Conservation (phyloP, 345 rosid species). For the Lagerstroemia speciosa region DNA sequence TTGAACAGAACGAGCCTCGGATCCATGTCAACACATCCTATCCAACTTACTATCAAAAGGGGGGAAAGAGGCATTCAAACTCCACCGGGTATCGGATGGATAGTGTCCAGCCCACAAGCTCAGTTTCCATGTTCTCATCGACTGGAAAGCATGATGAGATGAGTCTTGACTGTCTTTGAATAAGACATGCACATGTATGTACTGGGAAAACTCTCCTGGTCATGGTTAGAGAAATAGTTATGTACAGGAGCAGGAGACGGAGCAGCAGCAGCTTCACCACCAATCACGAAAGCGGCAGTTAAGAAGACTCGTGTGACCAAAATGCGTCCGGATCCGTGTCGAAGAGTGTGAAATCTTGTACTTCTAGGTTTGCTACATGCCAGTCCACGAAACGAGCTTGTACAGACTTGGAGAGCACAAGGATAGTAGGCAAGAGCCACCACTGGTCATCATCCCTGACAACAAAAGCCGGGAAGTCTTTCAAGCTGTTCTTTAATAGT, state of each 20-base stretch:
- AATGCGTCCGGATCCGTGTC: constrained; percentile 82
- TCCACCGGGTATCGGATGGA: not conserved
- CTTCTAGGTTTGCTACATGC: constrained; percentile 90
- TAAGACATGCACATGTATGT: constrained; percentile 1
- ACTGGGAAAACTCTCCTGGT: not conserved
- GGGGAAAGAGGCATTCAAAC: not conserved
- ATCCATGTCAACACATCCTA: not conserved
- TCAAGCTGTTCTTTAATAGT: too few species aligned
- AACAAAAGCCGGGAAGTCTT: not conserved
- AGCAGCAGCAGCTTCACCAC: not conserved
- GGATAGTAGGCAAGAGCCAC: constrained; percentile 86
- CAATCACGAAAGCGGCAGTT: constrained; percentile 12
- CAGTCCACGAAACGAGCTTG: constrained; percentile 88
- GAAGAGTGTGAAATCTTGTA: constrained; percentile 68
- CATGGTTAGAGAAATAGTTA: not conserved
- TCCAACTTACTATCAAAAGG: not conserved
- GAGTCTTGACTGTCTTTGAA: not conserved
- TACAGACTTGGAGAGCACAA: constrained; percentile 50
- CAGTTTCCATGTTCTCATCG: not conserved
- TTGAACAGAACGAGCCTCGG: too few species aligned
- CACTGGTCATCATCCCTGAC: constrained; percentile 77
- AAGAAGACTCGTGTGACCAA: constrained; percentile 83
- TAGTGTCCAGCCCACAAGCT: not conserved
- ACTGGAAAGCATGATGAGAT: not conserved
- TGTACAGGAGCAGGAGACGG: not conserved